Percentiles rank a stretch among this genome's conserved stretches.
phyloP scores from a whole-genome alignment of 108 stramenopile species.

The Conticribra guillardii region DNA sequence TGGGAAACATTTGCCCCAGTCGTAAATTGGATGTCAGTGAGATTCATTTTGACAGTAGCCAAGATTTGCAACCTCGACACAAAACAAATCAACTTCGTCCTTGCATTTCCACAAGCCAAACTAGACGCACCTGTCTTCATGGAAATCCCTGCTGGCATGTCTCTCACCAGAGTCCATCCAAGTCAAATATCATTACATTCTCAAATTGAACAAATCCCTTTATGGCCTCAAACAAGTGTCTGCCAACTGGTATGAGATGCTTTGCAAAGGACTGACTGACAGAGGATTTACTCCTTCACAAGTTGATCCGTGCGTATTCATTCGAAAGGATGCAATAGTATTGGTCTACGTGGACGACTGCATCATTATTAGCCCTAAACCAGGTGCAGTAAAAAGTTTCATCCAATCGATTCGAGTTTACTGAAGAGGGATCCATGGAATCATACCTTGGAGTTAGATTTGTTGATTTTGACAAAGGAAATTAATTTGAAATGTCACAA shows the following conservation, averaged over 20 bases:
- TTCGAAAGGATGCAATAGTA: background rate
- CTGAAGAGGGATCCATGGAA: slow-evolving; percentile 48
- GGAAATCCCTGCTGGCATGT: slow-evolving; percentile 11
- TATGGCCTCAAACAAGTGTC: slow-evolving; percentile 36
- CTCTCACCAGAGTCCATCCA: background rate
- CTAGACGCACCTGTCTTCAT: slow-evolving; percentile 22
- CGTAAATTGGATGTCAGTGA: slow-evolving; percentile 5
- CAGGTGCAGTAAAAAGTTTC: slow-evolving; percentile 26
- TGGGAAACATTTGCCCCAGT: slow-evolving; percentile 53
- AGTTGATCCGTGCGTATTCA: slow-evolving; percentile 22
- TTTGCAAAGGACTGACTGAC: slow-evolving; percentile 3
- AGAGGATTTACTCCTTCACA: slow-evolving; percentile 12
- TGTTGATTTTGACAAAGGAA: slow-evolving; percentile 21
- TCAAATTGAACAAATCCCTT: slow-evolving; percentile 29
- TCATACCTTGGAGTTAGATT: slow-evolving; percentile 60
- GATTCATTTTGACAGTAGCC: background rate
- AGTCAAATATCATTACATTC: slow-evolving; percentile 1
- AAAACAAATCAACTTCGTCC: slow-evolving; percentile 14
- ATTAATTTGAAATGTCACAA: slow-evolving; percentile 32
- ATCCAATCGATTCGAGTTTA: slow-evolving; percentile 35
- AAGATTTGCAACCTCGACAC: slow-evolving; percentile 6
- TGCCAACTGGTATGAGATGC: slow-evolving; percentile 23
- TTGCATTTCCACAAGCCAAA: slow-evolving; percentile 33
- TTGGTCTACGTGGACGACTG: slow-evolving; percentile 50
- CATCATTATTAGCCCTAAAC: slow-evolving; percentile 43